Percentiles rank a stretch among this genome's conserved stretches.
Conservation (phyloP, 768 basidiomycete species). For the Clitopilus hobsonii region DNA sequence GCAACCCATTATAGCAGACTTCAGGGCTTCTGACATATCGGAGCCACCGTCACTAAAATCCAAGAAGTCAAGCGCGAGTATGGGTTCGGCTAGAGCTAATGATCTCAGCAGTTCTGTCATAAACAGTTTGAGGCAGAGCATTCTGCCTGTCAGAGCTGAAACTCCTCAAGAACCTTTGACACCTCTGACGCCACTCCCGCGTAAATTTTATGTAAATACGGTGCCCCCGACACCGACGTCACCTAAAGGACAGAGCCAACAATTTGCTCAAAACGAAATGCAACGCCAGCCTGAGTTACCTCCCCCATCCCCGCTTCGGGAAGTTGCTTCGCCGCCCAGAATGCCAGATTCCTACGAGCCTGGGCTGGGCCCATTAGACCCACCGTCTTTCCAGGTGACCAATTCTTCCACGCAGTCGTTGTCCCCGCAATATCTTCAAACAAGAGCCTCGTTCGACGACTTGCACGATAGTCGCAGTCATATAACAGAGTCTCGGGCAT, state of each 20-base stretch:
- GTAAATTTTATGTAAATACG: conserved; percentile 42
- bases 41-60: conserved; percentile 16
- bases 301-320: conserved; percentile 22
- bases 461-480: conserved; percentile 6
- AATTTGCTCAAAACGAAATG: conserved; percentile 4
- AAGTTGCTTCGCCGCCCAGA: conserved; percentile 49
- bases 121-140: conserved; percentile 30
- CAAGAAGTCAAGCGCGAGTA: conserved; percentile 23
- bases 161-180: conserved; percentile 58
- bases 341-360: conserved; percentile 40
- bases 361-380: conserved; percentile 30
- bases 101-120: conserved; percentile 12
- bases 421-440: conserved; percentile 10
- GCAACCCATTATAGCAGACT: conserved; percentile 40
- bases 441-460: conserved; percentile 23
- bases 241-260: conserved; percentile 21
- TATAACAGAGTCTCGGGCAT: neutral
- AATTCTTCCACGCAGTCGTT: conserved; percentile 25
- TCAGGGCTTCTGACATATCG: conserved; percentile 18
- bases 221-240: conserved; percentile 55
- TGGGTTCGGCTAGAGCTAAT: conserved; percentile 18
- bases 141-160: conserved; percentile 55
- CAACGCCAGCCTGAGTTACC: conserved; percentile 1
- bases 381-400: conserved; percentile 35
- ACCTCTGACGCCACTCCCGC: conserved; percentile 65